phyloP scores from a whole-genome alignment of 225 moss, liverwort and hornwort genomes.

The Physcomitrellopsis africana region DNA sequence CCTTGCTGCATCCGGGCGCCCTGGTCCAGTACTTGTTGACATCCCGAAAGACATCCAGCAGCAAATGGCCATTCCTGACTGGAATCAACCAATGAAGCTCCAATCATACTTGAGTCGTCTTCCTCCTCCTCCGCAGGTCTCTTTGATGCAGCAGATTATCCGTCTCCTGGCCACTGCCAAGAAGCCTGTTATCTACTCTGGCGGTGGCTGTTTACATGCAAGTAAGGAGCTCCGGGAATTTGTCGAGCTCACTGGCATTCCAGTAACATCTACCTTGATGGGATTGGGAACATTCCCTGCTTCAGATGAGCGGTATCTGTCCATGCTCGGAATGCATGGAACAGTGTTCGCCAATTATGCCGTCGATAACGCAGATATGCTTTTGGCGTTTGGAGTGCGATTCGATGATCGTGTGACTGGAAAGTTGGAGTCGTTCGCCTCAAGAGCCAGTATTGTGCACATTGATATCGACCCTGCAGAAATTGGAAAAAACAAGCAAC shows the following conservation, averaged over 20 bases:
- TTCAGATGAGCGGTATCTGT: slow-evolving; percentile 66
- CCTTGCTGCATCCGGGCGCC: slow-evolving; percentile 92
- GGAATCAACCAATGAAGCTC: slow-evolving; percentile 89
- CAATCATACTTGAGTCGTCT: slow-evolving; percentile 83
- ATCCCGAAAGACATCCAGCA: slow-evolving; percentile 97
- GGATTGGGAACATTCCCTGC: slow-evolving; percentile 90
- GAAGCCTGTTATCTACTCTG: slow-evolving; percentile 92
- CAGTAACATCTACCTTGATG: slow-evolving; percentile 92
- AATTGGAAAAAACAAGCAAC: slow-evolving; percentile 99
- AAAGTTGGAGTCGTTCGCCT: slow-evolving; percentile 89
- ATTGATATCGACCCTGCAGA: slow-evolving; percentile 99
- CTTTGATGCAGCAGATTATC: slow-evolving; percentile 80
- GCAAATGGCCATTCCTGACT: slow-evolving; percentile 91
- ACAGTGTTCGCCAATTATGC: slow-evolving; percentile 90
- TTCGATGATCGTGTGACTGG: slow-evolving; percentile 99
- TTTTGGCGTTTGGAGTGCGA: slow-evolving; percentile 94
- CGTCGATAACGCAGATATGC: slow-evolving; percentile 85
- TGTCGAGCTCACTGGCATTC: slow-evolving; percentile 87
- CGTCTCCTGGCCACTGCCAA: slow-evolving; percentile 76
- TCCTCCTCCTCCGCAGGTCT: slow-evolving; percentile 61
- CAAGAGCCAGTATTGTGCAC: slow-evolving; percentile 92
- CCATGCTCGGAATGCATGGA: slow-evolving; percentile 98
- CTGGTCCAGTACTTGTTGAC: slow-evolving; percentile 93
- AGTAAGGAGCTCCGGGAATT: slow-evolving; percentile 96
- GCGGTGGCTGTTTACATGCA: slow-evolving; percentile 89